phyloP scores from a whole-genome alignment of 2,329 filamentous ascomycete species.

The Paecilomyces sp. region DNA sequence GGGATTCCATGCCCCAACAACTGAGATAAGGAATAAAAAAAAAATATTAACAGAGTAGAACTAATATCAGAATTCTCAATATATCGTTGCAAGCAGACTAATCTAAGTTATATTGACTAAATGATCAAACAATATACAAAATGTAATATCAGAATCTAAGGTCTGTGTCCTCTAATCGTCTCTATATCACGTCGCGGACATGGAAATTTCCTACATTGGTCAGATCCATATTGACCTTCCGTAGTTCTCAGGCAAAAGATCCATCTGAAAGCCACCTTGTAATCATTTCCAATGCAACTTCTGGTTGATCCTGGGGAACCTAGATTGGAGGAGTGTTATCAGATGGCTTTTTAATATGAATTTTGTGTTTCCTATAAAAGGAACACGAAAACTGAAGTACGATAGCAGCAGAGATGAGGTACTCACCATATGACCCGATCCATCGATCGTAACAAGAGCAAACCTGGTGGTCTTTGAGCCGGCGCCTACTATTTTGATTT shows the following conservation, averaged over 20 bases:
- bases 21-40: too few relatives aligned
- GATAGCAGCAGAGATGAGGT: background rate
- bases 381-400: background rate
- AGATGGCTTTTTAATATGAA: background rate
- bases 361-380: background rate
- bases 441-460: slow-evolving; percentile 22
- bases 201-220: background rate
- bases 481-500: slow-evolving; percentile 1
- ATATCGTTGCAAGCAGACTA: too few relatives aligned
- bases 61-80: too few relatives aligned
- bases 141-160: too few relatives aligned
- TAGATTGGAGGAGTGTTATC: background rate
- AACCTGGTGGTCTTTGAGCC: slow-evolving; percentile 5
- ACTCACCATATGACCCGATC: slow-evolving; percentile 36
- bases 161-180: background rate
- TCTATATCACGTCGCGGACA: background rate
- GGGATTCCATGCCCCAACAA: too few relatives aligned
- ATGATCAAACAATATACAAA: too few relatives aligned
- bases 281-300: slow-evolving; percentile 7
- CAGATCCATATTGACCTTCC: too few relatives aligned
- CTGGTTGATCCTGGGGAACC: slow-evolving; percentile 8
- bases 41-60: too few relatives aligned
- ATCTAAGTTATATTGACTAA: too few relatives aligned
- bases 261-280: background rate
- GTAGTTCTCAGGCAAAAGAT: background rate